phyloP scores from a whole-genome alignment of 352 stramenopile genomes.

The Phytophthora fragariae region DNA sequence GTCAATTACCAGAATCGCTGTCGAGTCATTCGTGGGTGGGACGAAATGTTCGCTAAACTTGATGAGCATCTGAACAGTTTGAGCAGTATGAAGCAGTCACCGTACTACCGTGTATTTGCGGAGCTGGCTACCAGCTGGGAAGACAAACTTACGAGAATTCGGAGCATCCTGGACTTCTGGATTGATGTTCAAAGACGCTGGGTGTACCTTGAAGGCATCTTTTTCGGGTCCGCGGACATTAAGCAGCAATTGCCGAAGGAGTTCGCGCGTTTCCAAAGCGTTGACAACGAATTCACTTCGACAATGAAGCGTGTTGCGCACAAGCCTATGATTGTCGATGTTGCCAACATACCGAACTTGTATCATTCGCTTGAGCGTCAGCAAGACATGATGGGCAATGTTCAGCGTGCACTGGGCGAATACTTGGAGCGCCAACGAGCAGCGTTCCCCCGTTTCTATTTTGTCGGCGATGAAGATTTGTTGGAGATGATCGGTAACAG shows the following conservation, averaged over 20 bases:
- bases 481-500: constrained; percentile 99
- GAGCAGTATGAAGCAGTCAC: constrained; percentile 98
- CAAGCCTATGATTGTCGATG: constrained; percentile 97
- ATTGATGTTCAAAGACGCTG: constrained; percentile 99
- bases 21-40: constrained; percentile 98
- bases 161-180: constrained; percentile 98
- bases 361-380: constrained; percentile 94
- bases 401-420: constrained; percentile 99
- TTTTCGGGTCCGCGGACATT: constrained; percentile 98
- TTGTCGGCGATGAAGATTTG: constrained; percentile 99
- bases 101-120: constrained; percentile 99
- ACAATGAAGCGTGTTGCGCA: constrained; percentile 98
- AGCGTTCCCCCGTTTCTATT: constrained; percentile 99
- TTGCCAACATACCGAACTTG: constrained; percentile 90
- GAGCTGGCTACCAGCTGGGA: constrained; percentile 98
- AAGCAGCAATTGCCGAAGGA: constrained; percentile 99
- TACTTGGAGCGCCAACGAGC: constrained; percentile 99
- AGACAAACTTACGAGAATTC: constrained; percentile 97
- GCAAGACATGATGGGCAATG: constrained; percentile 98
- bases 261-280: constrained; percentile 98
- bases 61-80: constrained; percentile 99
- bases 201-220: constrained; percentile 99
- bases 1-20: constrained; percentile 95
- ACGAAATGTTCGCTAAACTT: constrained; percentile 99
- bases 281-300: constrained; percentile 99